Conservation (phyloP, 1,284 basidiomycete species). For the Phlebopus sp. region DNA sequence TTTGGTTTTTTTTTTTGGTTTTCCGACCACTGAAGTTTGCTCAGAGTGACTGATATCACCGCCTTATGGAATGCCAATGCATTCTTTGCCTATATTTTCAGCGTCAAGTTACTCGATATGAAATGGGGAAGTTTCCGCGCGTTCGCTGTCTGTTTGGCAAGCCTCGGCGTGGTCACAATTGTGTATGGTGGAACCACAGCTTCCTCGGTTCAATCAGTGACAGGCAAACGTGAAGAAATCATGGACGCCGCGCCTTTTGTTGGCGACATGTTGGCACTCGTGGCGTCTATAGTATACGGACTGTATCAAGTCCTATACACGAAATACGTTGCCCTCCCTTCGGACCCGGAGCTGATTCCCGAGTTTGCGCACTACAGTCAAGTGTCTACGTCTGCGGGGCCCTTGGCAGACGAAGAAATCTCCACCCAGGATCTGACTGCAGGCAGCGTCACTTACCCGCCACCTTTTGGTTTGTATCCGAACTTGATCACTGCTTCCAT, state of each 20-base stretch:
- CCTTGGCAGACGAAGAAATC: conserved; percentile 17
- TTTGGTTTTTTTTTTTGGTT: no score
- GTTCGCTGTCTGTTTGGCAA: conserved; percentile 72
- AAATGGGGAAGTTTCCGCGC: conserved; percentile 64
- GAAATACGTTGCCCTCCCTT: conserved; percentile 64
- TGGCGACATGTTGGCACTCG: conserved; percentile 71
- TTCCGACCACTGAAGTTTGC: conserved; percentile 13
- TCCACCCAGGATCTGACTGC: conserved; percentile 5
- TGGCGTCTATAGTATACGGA: conserved; percentile 63
- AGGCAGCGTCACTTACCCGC: conserved; percentile 45
- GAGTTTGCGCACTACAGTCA: conserved; percentile 43
- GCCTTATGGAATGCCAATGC: conserved; percentile 86
- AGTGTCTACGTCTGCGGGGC: conserved; percentile 37
- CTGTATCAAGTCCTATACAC: conserved; percentile 84
- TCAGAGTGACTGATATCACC: conserved; percentile 73
- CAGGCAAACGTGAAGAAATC: conserved; percentile 15
- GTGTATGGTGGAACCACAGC: conserved; percentile 68
- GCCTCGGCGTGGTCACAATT: conserved; percentile 66
- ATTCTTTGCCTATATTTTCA: conserved; percentile 77
- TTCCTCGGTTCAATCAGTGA: conserved; percentile 17
- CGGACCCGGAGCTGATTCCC: conserved; percentile 47
- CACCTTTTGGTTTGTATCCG: conserved; percentile 76
- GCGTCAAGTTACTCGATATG: conserved; percentile 57
- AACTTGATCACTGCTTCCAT: conserved; percentile 70
- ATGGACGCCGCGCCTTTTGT: conserved; percentile 53